phyloP scores from a whole-genome alignment of 2,329 filamentous ascomycete genomes.

The Sporothrix protearum region DNA sequence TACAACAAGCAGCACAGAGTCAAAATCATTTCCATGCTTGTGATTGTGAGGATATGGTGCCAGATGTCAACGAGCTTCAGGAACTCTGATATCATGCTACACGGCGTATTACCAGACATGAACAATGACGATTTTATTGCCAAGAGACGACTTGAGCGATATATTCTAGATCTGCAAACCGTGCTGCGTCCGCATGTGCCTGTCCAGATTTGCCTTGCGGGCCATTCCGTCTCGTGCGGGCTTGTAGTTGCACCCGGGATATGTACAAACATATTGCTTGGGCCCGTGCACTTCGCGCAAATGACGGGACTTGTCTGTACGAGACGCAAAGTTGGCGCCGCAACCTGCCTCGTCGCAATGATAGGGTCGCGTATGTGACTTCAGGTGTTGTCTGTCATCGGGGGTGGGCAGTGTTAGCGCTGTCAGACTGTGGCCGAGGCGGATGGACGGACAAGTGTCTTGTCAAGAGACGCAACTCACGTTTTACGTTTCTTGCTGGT shows the following conservation, averaged over 20 bases:
- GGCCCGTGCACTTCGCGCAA: neutral
- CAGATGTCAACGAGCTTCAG: too few species aligned
- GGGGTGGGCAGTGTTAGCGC: neutral
- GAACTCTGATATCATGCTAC: too few species aligned
- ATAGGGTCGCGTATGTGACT: constrained; percentile 7
- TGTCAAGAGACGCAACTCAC: neutral
- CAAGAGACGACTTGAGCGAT: neutral
- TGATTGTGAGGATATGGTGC: too few species aligned
- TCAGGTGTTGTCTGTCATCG: neutral
- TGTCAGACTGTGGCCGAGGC: neutral
- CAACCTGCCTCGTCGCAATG: neutral
- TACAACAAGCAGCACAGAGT: too few species aligned
- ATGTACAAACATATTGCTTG: neutral
- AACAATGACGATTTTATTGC: neutral
- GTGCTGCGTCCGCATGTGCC: constrained; percentile 10
- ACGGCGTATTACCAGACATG: too few species aligned
- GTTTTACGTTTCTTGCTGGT: neutral
- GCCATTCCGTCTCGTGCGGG: constrained; percentile 3
- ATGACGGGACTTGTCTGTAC: neutral
- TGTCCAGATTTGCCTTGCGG: neutral
- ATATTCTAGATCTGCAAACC: neutral
- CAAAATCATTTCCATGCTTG: too few species aligned
- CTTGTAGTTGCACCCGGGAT: constrained; percentile 9
- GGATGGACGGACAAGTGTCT: too few species aligned
- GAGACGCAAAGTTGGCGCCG: neutral